A percentile compares a stretch with the other conserved stretches of the same genome.
Conservation (phyloP, 345 rosid genomes). For the Boechera retrofracta region DNA sequence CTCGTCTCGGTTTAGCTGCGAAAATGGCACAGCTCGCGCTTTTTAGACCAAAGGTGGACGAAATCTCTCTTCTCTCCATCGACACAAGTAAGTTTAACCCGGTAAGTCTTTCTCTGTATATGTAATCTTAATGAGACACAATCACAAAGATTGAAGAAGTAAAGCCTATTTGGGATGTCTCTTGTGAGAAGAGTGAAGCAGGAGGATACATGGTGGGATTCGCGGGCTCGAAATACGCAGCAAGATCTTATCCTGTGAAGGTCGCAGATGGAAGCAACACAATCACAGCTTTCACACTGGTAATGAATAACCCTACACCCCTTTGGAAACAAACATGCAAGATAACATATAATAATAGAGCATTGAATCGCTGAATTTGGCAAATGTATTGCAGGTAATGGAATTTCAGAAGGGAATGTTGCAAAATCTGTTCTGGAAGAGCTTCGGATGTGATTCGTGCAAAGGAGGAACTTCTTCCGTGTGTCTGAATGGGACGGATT, state of each 20-base stretch:
- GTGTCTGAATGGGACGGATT: constrained; percentile 67
- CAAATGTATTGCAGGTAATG: constrained; percentile 54
- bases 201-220: constrained; percentile 95
- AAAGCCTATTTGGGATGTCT: constrained; percentile 20
- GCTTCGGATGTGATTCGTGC: constrained; percentile 75
- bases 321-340: not conserved
- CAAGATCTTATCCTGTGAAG: constrained; percentile 75
- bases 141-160: not conserved
- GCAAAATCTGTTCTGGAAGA: constrained; percentile 79
- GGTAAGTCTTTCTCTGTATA: constrained; percentile 50
- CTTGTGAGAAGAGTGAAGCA: constrained; percentile 48
- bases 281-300: constrained; percentile 87
- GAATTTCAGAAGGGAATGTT: constrained; percentile 86
- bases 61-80: constrained; percentile 87
- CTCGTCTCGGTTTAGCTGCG: constrained; percentile 62
- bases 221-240: constrained; percentile 92
- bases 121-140: not conserved
- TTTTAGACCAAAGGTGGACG: constrained; percentile 81
- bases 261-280: constrained; percentile 68
- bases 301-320: constrained; percentile 47
- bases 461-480: constrained; percentile 42
- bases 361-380: not conserved
- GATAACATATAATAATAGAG: not conserved
- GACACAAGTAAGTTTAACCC: constrained; percentile 52
- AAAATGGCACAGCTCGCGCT: constrained; percentile 65